These are phyloP conservation scores for Botrytis pseudocinerea DNA, from an alignment of 2,329 filamentous ascomycete species.

Conservation along the genomic window DNA sequence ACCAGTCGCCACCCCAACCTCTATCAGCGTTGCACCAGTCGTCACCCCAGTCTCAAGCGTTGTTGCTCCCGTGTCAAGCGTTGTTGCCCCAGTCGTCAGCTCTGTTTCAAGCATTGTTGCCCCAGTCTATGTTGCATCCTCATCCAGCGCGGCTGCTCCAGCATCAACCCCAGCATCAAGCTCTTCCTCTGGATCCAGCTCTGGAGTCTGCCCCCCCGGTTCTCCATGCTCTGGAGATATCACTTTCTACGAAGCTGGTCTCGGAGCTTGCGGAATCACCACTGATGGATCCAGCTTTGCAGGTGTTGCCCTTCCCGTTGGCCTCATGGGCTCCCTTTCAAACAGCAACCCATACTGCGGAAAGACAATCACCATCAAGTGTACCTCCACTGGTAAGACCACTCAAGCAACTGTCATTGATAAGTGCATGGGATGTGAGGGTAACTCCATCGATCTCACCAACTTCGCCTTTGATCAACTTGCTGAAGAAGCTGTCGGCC, in stretches of 20 bases:
- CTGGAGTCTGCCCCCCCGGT: constrained; percentile 39
- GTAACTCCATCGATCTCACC: constrained; percentile 60
- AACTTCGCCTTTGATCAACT: constrained; percentile 43
- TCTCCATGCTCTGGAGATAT: constrained; percentile 59
- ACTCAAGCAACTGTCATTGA: constrained; percentile 63
- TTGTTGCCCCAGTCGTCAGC: constrained; percentile 26
- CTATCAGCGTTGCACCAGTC: constrained; percentile 31
- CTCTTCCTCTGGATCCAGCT: constrained; percentile 31
- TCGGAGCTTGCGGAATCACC: constrained; percentile 67
- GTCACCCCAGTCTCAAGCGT: constrained; percentile 26
- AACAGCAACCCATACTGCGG: constrained; percentile 73
- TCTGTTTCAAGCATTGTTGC: not conserved
- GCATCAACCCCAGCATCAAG: constrained; percentile 22
- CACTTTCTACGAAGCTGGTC: constrained; percentile 71
- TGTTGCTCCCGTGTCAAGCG: constrained; percentile 27
- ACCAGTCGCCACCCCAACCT: constrained; percentile 26
- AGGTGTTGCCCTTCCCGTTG: constrained; percentile 68
- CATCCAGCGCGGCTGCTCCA: constrained; percentile 24
- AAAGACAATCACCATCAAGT: constrained; percentile 66
- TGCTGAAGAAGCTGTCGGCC: constrained; percentile 48
- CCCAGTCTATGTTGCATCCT: constrained; percentile 25
- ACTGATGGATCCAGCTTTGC: constrained; percentile 56
- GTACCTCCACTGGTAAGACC: constrained; percentile 60
- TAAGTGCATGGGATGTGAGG: constrained; percentile 71
- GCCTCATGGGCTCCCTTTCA: constrained; percentile 62